phyloP scores from a whole-genome alignment of 495 filamentous ascomycete genomes.

The Neurospora sp. region DNA sequence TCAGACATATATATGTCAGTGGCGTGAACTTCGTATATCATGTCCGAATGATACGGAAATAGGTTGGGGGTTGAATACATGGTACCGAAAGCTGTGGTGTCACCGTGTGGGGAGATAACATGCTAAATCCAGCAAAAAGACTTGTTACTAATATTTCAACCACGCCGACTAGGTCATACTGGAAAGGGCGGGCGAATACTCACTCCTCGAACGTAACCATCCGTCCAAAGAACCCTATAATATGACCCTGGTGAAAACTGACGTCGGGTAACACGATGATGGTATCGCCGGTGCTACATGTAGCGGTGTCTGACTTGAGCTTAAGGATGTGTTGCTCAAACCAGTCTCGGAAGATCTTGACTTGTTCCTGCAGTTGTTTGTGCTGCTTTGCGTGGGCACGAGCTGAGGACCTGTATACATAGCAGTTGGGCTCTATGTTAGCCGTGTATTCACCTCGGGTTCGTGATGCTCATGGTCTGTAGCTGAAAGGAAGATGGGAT shows the following conservation, averaged over 20 bases:
- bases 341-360: conserved; percentile 9
- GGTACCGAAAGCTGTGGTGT: not conserved
- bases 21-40: too few species aligned
- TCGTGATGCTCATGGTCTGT: too few species aligned
- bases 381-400: not conserved
- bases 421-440: not conserved
- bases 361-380: not conserved
- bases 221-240: not conserved
- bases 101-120: not conserved
- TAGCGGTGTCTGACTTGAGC: not conserved
- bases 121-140: not conserved
- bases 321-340: conserved; percentile 6
- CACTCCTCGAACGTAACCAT: not conserved
- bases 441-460: too few species aligned
- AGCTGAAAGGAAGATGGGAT: too few species aligned
- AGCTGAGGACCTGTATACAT: conserved; percentile 5
- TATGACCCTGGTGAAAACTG: not conserved
- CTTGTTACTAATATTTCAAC: not conserved
- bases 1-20: not conserved
- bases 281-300: not conserved
- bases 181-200: not conserved
- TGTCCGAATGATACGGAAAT: too few species aligned
- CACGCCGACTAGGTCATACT: too few species aligned
- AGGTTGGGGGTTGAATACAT: not conserved
- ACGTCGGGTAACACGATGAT: conserved; percentile 12